Evolutionary conservation across 345 rosid genomes (phyloP), one percentile per base, ranked within the genome.

Genomic region (Rhizophora apiculata): DNA sequence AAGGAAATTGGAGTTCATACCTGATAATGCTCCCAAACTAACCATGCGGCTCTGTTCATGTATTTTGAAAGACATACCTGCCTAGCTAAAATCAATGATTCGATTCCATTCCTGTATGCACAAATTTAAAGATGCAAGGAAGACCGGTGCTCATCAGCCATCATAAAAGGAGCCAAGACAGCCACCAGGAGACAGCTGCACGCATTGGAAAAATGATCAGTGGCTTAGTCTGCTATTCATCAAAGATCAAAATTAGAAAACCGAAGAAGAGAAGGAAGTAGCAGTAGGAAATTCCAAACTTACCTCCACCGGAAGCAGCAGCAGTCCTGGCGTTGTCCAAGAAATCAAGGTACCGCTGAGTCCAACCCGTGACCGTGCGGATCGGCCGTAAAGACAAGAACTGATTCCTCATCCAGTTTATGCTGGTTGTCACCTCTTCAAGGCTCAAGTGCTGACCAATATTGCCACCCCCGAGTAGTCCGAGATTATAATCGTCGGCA

Each of bases 101-200:
- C 64, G 31, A 21, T 46, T 11, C 24, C 4, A 32, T 27, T 37
- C 20, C 36, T 29, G 43, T 20, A 58, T 27, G 27, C 43, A 19
- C 71, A 68, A 6, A 4, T 68, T 39, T 22, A 3, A n/a, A 53
- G 22, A 21, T 4, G 26, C 9, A 13, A 0, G 37, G 74, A n/a
- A 63, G 19, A 37, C 22, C 34, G 37, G 13, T 21, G 55, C 22
- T 13, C 18, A 43, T 43, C 49, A 43, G 49, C 19, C 49, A 49
- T 59, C 46, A 82, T 7, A 72, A 51, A 63, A 78, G 22, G 68
- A 70, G 30, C 85, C 85, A 82, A 37, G 82, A 76, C 2, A 65
- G 71, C 85, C 88, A 82, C 87, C 88, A 81, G 18, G 78, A 66
- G 60, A 65, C 24, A 49, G 68, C 84, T 76, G 82, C 72, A 64